Conservation (phyloP, 129 eudicot genomes). For the Escallonia rubra region DNA sequence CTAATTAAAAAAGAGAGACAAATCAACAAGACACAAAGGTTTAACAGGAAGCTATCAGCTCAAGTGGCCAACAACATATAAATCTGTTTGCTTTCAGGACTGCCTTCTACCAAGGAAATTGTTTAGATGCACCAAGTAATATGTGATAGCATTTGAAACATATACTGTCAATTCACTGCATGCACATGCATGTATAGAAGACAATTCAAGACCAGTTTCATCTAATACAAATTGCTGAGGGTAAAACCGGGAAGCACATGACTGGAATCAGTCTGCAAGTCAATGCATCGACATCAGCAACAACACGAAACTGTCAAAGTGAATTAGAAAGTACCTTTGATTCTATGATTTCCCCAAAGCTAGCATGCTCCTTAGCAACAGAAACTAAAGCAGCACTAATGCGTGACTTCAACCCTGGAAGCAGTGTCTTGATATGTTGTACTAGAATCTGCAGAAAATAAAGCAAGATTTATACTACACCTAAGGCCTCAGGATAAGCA, state of each 20-base stretch:
- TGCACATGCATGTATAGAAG: no score
- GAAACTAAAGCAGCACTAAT: constrained; percentile 63
- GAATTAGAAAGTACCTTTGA: constrained; percentile 41
- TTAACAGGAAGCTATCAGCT: no score
- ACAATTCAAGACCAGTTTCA: no score
- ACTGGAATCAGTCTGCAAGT: neutral
- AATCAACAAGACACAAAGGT: neutral
- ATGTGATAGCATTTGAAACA: no score
- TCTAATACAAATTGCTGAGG: neutral
- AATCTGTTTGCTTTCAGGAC: no score
- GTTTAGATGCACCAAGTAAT: no score
- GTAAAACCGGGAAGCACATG: neutral
- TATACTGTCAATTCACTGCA: no score
- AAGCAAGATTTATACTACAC: neutral
- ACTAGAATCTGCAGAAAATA: constrained; percentile 46
- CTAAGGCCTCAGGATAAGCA: neutral
- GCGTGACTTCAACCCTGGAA: constrained; percentile 55
- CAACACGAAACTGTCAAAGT: neutral
- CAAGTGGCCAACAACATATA: no score
- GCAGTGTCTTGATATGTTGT: constrained; percentile 60
- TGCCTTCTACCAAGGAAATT: no score
- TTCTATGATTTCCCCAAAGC: constrained; percentile 92
- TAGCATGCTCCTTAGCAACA: constrained; percentile 90
- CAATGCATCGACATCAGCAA: neutral
- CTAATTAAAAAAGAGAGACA: constrained; percentile 25